Percentiles rank a stretch among this genome's conserved stretches.
Evolutionary conservation across 2,329 filamentous ascomycete genomes (phyloP).

Genomic region (Curvularia hawaiiensis): DNA sequence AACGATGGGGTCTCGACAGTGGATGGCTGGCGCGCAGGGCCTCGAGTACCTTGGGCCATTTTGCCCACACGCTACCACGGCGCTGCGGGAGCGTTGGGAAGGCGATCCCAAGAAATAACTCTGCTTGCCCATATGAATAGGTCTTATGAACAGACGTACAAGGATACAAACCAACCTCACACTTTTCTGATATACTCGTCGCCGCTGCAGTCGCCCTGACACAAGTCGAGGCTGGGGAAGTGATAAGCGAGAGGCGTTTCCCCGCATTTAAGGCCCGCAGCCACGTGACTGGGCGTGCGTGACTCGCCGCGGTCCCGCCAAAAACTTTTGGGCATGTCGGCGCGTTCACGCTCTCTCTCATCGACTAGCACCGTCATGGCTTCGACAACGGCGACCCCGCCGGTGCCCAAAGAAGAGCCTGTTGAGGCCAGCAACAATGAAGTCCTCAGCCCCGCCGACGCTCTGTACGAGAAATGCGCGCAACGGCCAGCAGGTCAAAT

Average conservation of each 20-base stretch:
- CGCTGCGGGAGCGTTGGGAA: too few relatives aligned
- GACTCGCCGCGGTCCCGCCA: conserved; percentile 8
- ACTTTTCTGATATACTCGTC: too few relatives aligned
- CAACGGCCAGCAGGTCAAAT: conserved; percentile 41
- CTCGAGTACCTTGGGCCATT: too few relatives aligned
- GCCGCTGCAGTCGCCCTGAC: too few relatives aligned
- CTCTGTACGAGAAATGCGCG: conserved; percentile 48
- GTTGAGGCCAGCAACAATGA: conserved; percentile 16
- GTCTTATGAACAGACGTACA: too few relatives aligned
- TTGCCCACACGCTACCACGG: too few relatives aligned
- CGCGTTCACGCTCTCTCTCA: conserved; percentile 11
- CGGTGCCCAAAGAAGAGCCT: conserved; percentile 28
- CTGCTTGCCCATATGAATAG: too few relatives aligned
- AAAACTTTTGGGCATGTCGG: conserved; percentile 13
- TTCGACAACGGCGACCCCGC: conserved; percentile 24
- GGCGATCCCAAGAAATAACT: too few relatives aligned
- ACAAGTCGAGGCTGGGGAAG: not conserved
- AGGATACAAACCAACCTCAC: too few relatives aligned
- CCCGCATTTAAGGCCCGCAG: conserved; percentile 2
- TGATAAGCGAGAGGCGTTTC: conserved; percentile 3
- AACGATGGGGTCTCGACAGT: too few relatives aligned
- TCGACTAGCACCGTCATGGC: conserved; percentile 27
- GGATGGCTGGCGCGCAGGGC: too few relatives aligned
- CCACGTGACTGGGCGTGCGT: conserved; percentile 4
- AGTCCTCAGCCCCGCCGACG: conserved; percentile 32